Evolutionary conservation across 257 asterid species (phyloP), one percentile per base, ranked within the genome.

Genomic region (Ocimum tenuiflorum): DNA sequence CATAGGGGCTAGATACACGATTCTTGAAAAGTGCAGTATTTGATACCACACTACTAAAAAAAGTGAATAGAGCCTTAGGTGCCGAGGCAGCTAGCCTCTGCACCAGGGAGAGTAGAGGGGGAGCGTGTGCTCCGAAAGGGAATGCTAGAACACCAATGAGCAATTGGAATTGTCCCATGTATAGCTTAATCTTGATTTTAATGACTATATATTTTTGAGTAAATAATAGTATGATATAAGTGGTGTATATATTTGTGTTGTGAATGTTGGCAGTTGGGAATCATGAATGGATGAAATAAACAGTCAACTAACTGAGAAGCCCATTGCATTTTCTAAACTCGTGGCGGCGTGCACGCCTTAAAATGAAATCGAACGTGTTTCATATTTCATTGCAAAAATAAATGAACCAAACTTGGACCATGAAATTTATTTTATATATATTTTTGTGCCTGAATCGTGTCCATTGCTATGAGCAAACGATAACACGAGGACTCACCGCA

Each of bases 71-170:
- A 0, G 74, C 36, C 7, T 19, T 24, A 0, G 88, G 86, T 23
- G 86, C 39, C 0, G 86, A 52, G 51, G 74, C 72, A 2, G 95
- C 84, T 1, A 90, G 73, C 49, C 77, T 74, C 33, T 51, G 79
- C 12, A 82, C 85, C 0, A 90, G 79, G 54, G 69, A 39, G 41
- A 87, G 81, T 1, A 87, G 67, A 0, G 91, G 86, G 1, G 81
- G 80, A 3, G 95, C 90, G 75, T 87, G 97, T 0, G 92, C 73
- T 66, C 85, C 95, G 74, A 87, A 87, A 2, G 97, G 97, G 73
- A 90, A 90, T 11, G 97, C 81, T 23, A 90, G 82, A 36, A 85
- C 85, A 4, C 82, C 95, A 2, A 90, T 55, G n/a, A 87, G 96
- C 39, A 58, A 55, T 50, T 78, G 66, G 18, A 63, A 51, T 14